Percentiles rank a stretch among this genome's conserved stretches.
Evolutionary conservation across 345 rosid genomes (phyloP).

Genomic region (Dimocarpus longan): DNA sequence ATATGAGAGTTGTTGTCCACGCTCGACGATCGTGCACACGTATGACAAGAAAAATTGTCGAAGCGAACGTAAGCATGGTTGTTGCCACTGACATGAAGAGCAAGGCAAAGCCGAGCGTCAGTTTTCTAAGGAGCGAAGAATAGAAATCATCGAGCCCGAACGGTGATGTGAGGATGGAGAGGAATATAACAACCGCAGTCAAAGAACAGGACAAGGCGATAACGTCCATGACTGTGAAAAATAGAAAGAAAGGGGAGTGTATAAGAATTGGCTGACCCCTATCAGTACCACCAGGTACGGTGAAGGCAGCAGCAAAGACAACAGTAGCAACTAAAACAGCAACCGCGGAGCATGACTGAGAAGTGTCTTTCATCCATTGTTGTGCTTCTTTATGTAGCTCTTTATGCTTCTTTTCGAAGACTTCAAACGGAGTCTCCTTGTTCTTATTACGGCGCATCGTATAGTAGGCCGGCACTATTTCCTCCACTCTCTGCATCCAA

Average conservation of each 20-base stretch:
- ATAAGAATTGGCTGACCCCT: constrained; percentile 24
- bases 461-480: neutral
- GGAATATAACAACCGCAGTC: constrained; percentile 32
- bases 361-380: constrained; percentile 3
- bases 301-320: neutral
- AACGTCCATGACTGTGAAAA: constrained; percentile 28
- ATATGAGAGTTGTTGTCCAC: neutral
- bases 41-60: constrained; percentile 30
- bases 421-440: neutral
- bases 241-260: constrained; percentile 1
- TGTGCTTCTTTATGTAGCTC: neutral
- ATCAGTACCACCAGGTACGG: neutral
- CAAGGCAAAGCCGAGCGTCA: constrained; percentile 25
- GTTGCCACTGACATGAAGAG: constrained; percentile 28
- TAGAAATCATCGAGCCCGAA: constrained; percentile 16
- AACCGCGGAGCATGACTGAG: constrained; percentile 34
- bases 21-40: neutral
- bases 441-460: neutral
- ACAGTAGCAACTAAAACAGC: constrained; percentile 13
- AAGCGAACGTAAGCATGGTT: constrained; percentile 27
- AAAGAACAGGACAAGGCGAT: constrained; percentile 27
- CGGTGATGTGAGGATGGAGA: constrained; percentile 29
- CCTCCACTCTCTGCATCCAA: neutral
- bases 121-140: constrained; percentile 18
- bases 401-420: neutral